Conservation (phyloP, 768 basidiomycete species). For the Tephrocybe rancida region DNA sequence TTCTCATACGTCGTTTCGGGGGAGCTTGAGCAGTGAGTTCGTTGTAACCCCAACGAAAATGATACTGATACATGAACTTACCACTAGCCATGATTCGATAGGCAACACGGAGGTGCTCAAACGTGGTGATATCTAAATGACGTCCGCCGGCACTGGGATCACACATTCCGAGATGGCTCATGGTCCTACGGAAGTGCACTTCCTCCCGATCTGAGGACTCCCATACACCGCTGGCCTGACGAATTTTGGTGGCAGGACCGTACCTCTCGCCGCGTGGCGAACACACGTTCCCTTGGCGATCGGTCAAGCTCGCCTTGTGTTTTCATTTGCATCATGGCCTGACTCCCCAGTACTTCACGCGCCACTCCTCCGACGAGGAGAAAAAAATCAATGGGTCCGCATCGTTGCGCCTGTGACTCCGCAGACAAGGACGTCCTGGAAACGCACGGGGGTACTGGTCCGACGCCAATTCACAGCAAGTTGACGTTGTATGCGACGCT, state of each 20-base stretch:
- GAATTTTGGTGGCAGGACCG: too few species aligned
- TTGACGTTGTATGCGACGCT: slow-evolving; percentile 77
- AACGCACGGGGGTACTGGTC: slow-evolving; percentile 69
- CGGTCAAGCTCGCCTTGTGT: too few species aligned
- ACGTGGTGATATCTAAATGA: slow-evolving; percentile 89
- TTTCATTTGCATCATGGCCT: too few species aligned
- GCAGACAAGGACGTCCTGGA: slow-evolving; percentile 55
- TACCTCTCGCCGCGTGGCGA: too few species aligned
- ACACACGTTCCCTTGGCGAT: too few species aligned
- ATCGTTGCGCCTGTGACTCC: slow-evolving; percentile 83
- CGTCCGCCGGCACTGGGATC: slow-evolving; percentile 90
- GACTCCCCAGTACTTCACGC: slow-evolving; percentile 90
- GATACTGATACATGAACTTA: slow-evolving; percentile 5
- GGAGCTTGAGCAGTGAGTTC: slow-evolving; percentile 75
- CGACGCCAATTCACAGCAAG: slow-evolving; percentile 76
- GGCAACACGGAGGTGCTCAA: slow-evolving; percentile 87
- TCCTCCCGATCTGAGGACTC: slow-evolving; percentile 54
- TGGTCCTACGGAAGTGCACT: slow-evolving; percentile 45
- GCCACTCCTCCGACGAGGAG: slow-evolving; percentile 79
- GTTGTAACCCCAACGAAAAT: too few species aligned
- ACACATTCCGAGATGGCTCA: slow-evolving; percentile 66
- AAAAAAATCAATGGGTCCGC: slow-evolving; percentile 72
- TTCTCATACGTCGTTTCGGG: slow-evolving; percentile 86
- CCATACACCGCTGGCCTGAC: slow-evolving; percentile 46
- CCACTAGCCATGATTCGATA: slow-evolving; percentile 81